These are phyloP conservation scores for Trametes versicolor DNA, from an alignment of 1,284 basidiomycete genomes.

Conservation along the genomic window DNA sequence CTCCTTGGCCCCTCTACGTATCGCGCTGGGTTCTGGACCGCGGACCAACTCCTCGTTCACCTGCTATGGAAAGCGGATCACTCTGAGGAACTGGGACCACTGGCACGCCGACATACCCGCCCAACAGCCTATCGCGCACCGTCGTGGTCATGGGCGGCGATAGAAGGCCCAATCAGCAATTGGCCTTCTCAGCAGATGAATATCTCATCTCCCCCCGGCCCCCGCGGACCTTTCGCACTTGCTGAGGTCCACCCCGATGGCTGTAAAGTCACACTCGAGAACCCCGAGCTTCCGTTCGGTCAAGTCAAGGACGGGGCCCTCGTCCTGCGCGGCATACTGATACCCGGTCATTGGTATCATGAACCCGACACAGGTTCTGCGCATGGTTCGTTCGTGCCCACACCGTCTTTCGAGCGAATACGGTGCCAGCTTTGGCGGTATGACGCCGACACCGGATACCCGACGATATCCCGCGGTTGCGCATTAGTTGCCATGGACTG, in stretches of 20 bases:
- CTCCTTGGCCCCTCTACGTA: slow-evolving; percentile 25
- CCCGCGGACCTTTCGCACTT: too few species aligned
- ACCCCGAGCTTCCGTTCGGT: not conserved
- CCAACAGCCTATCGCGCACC: slow-evolving; percentile 21
- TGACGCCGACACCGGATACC: too few species aligned
- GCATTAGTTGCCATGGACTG: too few species aligned
- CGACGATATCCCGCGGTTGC: too few species aligned
- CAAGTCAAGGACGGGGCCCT: not conserved
- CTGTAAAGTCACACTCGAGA: not conserved
- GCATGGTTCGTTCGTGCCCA: too few species aligned
- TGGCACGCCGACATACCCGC: slow-evolving; percentile 7
- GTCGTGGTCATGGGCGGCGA: slow-evolving; percentile 29
- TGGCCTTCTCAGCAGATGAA: too few species aligned
- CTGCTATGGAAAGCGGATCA: slow-evolving; percentile 16
- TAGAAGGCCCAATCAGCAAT: not conserved
- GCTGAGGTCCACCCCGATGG: not conserved
- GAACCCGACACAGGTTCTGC: too few species aligned
- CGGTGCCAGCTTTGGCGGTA: too few species aligned
- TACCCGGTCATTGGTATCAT: not conserved
- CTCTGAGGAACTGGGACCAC: slow-evolving; percentile 12
- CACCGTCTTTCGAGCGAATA: too few species aligned
- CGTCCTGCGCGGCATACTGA: not conserved
- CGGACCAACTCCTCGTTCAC: slow-evolving; percentile 13
- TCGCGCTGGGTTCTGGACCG: slow-evolving; percentile 8
- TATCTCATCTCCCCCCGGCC: too few species aligned